phyloP scores from a whole-genome alignment of 306 rosid genomes.

The Vigna radiata region DNA sequence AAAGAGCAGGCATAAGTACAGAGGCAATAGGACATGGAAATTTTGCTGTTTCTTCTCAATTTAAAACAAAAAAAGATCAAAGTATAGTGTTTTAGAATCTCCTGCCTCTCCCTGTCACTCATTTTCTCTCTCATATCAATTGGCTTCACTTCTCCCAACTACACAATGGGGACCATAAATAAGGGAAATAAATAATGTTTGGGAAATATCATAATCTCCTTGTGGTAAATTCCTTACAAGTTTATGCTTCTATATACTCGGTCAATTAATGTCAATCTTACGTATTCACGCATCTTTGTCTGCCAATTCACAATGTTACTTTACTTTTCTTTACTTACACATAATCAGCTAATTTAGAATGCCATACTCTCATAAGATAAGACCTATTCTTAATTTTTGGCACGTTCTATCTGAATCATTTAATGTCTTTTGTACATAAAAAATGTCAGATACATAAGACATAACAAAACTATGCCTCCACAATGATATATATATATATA shows the following conservation, averaged over 20 bases:
- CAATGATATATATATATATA: too few species aligned
- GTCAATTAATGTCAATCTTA: slow-evolving; percentile 37
- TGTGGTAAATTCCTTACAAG: slow-evolving; percentile 40
- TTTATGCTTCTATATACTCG: slow-evolving; percentile 37
- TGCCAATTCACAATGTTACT: background rate
- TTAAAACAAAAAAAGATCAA: background rate
- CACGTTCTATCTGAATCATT: slow-evolving; percentile 34
- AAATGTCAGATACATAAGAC: slow-evolving; percentile 28
- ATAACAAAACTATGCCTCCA: slow-evolving; percentile 1
- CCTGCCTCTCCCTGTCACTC: slow-evolving; percentile 16
- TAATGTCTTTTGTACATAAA: slow-evolving; percentile 31
- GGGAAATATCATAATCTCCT: slow-evolving; percentile 25
- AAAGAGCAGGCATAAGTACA: slow-evolving; percentile 55
- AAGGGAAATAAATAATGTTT: slow-evolving; percentile 48
- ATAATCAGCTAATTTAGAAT: background rate
- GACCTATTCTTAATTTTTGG: slow-evolving; percentile 13
- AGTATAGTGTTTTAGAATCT: slow-evolving; percentile 57
- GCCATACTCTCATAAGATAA: slow-evolving; percentile 6
- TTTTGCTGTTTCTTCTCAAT: slow-evolving; percentile 31
- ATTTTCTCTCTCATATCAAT: slow-evolving; percentile 58
- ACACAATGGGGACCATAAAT: slow-evolving; percentile 53
- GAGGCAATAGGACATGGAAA: slow-evolving; percentile 53
- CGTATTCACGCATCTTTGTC: slow-evolving; percentile 32
- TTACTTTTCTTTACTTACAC: background rate
- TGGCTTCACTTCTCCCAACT: slow-evolving; percentile 58